Evolutionary conservation across 768 basidiomycete species (phyloP).

Genomic region (Peribolospora kevripleyi): DNA sequence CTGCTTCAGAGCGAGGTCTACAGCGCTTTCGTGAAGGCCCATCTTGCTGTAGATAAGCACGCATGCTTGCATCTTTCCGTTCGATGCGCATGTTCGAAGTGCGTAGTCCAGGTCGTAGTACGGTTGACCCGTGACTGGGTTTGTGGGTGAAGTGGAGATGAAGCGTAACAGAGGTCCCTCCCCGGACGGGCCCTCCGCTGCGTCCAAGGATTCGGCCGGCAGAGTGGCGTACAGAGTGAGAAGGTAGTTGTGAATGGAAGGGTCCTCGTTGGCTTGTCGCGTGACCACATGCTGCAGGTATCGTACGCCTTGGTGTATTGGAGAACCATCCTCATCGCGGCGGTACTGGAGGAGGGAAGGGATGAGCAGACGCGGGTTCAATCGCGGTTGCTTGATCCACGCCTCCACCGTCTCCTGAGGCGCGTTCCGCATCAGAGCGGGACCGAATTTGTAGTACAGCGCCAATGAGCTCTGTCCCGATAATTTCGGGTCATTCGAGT

Average conservation of each 20-base stretch:
- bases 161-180: conserved; percentile 31
- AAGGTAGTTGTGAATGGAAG: conserved; percentile 80
- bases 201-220: conserved; percentile 19
- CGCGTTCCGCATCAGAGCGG: conserved; percentile 60
- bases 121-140: conserved; percentile 60
- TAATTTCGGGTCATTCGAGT: background rate
- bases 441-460: conserved; percentile 76
- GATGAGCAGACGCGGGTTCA: conserved; percentile 64
- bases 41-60: conserved; percentile 94
- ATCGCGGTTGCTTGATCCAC: conserved; percentile 56
- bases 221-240: conserved; percentile 55
- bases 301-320: conserved; percentile 52
- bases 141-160: conserved; percentile 51
- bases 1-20: conserved; percentile 78
- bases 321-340: background rate
- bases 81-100: conserved; percentile 63
- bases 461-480: conserved; percentile 44
- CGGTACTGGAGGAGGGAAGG: conserved; percentile 62
- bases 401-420: conserved; percentile 79
- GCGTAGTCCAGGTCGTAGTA: conserved; percentile 97
- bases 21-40: conserved; percentile 88
- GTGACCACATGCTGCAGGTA: conserved; percentile 71
- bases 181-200: background rate
- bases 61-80: conserved; percentile 59
- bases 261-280: conserved; percentile 49